Conservation (phyloP, 2,329 filamentous ascomycete species). For the Pyrenochaeta sp. region DNA sequence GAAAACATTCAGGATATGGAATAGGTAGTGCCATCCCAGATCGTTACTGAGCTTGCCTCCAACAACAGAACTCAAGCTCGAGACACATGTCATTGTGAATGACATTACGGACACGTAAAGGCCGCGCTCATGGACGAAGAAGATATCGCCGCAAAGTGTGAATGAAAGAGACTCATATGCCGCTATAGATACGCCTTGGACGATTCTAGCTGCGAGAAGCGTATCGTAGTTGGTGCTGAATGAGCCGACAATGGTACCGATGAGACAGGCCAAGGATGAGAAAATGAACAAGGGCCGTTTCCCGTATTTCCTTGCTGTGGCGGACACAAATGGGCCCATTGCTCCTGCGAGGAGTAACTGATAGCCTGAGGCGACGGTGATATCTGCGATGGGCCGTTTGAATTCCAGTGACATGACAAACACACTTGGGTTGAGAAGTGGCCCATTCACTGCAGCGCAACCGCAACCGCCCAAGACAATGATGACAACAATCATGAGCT, state of each 20-base stretch:
- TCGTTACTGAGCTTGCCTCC: conserved; percentile 36
- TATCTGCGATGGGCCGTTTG: conserved; percentile 27
- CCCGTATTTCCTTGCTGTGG: conserved; percentile 33
- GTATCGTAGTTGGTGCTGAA: conserved; percentile 31
- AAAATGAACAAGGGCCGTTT: conserved; percentile 35
- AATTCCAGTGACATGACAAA: conserved; percentile 38
- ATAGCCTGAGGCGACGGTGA: conserved; percentile 44
- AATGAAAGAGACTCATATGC: conserved; percentile 40
- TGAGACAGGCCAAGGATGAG: conserved; percentile 29
- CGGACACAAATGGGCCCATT: conserved; percentile 37
- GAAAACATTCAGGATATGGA: conserved; percentile 57
- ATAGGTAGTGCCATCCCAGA: conserved; percentile 49
- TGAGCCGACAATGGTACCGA: conserved; percentile 31
- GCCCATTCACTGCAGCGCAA: conserved; percentile 34
- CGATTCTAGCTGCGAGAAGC: conserved; percentile 33
- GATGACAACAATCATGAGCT: conserved; percentile 35
- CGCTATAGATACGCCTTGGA: conserved; percentile 39
- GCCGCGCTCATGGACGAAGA: conserved; percentile 43
- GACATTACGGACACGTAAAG: conserved; percentile 34
- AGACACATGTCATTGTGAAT: conserved; percentile 40
- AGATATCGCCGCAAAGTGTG: conserved; percentile 39
- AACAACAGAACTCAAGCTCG: conserved; percentile 42
- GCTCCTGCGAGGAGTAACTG: conserved; percentile 39
- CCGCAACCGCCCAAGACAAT: conserved; percentile 35
- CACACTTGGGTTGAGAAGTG: conserved; percentile 39